A percentile compares a stretch with the other conserved stretches of the same genome.
Conservation (phyloP, 116 monocot species). For the Cymodocea nodosa region DNA sequence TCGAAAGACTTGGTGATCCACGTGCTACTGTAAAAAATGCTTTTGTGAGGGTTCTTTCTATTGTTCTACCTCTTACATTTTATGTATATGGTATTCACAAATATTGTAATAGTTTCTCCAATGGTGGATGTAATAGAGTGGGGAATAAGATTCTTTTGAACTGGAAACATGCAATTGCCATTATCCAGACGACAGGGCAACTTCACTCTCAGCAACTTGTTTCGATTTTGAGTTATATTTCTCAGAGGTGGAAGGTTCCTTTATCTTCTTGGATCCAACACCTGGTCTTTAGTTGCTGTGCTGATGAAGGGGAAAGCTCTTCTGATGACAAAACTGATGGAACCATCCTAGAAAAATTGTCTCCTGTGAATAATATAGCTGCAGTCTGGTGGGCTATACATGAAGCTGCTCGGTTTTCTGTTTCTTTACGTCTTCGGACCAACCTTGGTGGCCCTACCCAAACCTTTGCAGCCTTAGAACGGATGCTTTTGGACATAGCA, state of each 20-base stretch:
- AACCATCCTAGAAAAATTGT: slow-evolving; percentile 37
- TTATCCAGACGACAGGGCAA: slow-evolving; percentile 51
- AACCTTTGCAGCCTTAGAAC: slow-evolving; percentile 95
- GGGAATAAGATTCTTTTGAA: slow-evolving; percentile 19
- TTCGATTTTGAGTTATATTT: slow-evolving; percentile 76
- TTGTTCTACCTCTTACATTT: slow-evolving; percentile 41
- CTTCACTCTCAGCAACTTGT: slow-evolving; percentile 76
- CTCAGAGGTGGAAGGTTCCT: slow-evolving; percentile 79
- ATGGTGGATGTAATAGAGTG: slow-evolving; percentile 4
- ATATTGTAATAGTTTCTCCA: slow-evolving; percentile 11
- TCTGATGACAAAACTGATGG: slow-evolving; percentile 21
- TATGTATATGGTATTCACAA: slow-evolving; percentile 44
- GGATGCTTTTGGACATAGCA: slow-evolving; percentile 85
- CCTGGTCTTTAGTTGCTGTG: slow-evolving; percentile 47
- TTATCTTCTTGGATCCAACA: slow-evolving; percentile 83
- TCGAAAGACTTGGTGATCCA: slow-evolving; percentile 85
- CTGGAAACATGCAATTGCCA: slow-evolving; percentile 59
- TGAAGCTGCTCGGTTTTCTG: slow-evolving; percentile 78
- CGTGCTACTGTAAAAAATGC: slow-evolving; percentile 39
- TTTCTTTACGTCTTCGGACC: slow-evolving; percentile 81
- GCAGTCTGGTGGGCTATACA: slow-evolving; percentile 87
- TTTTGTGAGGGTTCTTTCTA: slow-evolving; percentile 45
- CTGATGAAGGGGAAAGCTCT: slow-evolving; percentile 23
- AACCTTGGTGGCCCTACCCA: slow-evolving; percentile 87
- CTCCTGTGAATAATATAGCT: slow-evolving; percentile 65